Conservation (phyloP, 2,329 filamentous ascomycete species). For the Xylariaceae sp. region DNA sequence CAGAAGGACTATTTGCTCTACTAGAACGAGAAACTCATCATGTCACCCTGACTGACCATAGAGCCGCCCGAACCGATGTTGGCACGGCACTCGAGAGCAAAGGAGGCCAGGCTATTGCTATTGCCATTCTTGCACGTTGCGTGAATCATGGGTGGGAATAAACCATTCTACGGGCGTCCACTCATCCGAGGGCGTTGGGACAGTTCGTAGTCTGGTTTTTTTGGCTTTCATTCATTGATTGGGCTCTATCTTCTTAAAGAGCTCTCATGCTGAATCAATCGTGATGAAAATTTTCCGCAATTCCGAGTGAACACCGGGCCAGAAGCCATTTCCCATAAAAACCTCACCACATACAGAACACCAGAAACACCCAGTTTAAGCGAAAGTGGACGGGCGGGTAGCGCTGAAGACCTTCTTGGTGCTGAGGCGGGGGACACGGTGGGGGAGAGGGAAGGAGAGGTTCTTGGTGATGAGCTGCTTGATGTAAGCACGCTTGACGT, state of each 20-base stretch:
- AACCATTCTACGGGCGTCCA: neutral
- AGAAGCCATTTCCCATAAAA: slow-evolving; percentile 45
- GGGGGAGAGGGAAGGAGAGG: slow-evolving; percentile 97
- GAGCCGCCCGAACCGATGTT: neutral
- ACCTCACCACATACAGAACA: slow-evolving; percentile 36
- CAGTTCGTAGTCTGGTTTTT: slow-evolving; percentile 10
- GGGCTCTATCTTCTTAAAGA: slow-evolving; percentile 37
- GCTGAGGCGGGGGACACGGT: slow-evolving; percentile 79
- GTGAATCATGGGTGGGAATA: neutral
- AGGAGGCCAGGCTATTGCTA: neutral
- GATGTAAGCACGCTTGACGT: slow-evolving; percentile 98
- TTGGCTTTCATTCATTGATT: slow-evolving; percentile 28
- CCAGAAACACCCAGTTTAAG: slow-evolving; percentile 61
- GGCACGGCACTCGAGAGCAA: slow-evolving; percentile 4
- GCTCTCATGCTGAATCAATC: slow-evolving; percentile 47
- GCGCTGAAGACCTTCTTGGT: slow-evolving; percentile 90
- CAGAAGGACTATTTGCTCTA: no score
- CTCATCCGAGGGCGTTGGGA: slow-evolving; percentile 2
- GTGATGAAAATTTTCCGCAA: slow-evolving; percentile 54
- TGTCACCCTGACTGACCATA: neutral
- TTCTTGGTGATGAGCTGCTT: slow-evolving; percentile 94
- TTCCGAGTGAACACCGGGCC: slow-evolving; percentile 55
- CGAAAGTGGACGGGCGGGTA: slow-evolving; percentile 94
- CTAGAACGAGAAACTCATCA: neutral
- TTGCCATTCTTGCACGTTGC: slow-evolving; percentile 1